Conservation (phyloP, 805 yeast genomes). For the Trichomonascus vanleenenianus region DNA sequence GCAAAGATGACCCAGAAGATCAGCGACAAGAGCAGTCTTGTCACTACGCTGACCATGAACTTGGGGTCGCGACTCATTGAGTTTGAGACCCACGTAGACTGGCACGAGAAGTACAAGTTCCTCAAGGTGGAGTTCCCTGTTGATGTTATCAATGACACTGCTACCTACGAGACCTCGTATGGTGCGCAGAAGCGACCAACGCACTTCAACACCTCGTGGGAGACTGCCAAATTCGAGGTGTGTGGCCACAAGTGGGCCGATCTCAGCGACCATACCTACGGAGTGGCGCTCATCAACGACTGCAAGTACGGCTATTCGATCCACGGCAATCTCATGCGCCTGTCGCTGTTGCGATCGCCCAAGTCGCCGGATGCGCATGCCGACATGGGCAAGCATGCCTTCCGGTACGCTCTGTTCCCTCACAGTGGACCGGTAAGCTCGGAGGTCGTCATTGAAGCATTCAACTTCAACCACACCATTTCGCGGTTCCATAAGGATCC, state of each 20-base stretch:
- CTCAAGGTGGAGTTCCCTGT: conserved; percentile 95
- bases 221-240: conserved; percentile 91
- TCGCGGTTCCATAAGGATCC: conserved; percentile 7
- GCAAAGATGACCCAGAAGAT: conserved; percentile 56
- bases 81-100: conserved; percentile 56
- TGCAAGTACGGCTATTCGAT: conserved; percentile 87
- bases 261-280: conserved; percentile 76
- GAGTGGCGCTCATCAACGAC: conserved; percentile 78
- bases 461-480: conserved; percentile 64
- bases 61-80: conserved; percentile 34
- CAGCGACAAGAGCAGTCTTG: conserved; percentile 49
- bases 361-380: conserved; percentile 93
- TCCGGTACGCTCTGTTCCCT: conserved; percentile 79
- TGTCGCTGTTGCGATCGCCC: conserved; percentile 81
- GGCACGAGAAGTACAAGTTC: conserved; percentile 86
- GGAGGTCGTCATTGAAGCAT: conserved; percentile 64
- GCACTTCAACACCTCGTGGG: conserved; percentile 94
- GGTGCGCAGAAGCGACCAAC: conserved; percentile 91
- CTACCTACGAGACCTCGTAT: conserved; percentile 89
- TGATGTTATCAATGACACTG: conserved; percentile 63
- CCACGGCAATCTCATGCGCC: conserved; percentile 86
- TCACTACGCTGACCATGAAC: conserved; percentile 56
- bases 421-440: conserved; percentile 61
- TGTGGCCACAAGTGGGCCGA: conserved; percentile 93
- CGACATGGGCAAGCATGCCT: conserved; percentile 82